Evolutionary conservation across 75 land plant genomes (phyloP).

Genomic region (Pinus taeda): DNA sequence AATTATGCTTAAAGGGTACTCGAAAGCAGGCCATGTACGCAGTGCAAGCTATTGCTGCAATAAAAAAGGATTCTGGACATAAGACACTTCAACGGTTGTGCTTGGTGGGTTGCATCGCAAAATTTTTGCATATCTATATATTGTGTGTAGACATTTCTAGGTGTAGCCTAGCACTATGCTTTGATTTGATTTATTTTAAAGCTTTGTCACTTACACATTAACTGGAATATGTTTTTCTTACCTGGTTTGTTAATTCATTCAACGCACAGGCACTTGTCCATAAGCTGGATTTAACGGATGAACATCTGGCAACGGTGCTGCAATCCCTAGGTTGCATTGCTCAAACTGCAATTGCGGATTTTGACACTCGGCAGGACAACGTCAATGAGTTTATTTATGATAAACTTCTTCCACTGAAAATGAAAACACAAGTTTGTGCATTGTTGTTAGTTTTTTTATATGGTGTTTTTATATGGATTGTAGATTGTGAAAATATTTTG

Average conservation of each 20-base stretch:
- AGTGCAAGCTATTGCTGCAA: conserved; percentile 79
- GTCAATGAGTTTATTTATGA: conserved; percentile 59
- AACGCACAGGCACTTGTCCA: conserved; percentile 71
- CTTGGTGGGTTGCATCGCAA: conserved; percentile 43
- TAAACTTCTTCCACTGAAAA: conserved; percentile 39
- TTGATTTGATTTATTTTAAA: neutral
- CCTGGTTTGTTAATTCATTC: neutral
- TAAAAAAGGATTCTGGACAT: conserved; percentile 82
- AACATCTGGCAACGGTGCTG: conserved; percentile 75
- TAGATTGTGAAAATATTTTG: no score
- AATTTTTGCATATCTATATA: neutral
- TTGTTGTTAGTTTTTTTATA: neutral
- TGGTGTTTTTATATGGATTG: no score
- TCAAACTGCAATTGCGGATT: conserved; percentile 79
- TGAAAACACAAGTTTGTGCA: neutral
- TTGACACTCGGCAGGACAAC: conserved; percentile 89
- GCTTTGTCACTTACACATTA: neutral
- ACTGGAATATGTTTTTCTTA: neutral
- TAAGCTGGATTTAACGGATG: conserved; percentile 47
- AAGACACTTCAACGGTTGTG: conserved; percentile 82
- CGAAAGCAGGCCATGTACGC: conserved; percentile 92
- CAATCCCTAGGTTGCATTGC: conserved; percentile 94
- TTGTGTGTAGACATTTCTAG: neutral
- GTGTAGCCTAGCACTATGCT: neutral
- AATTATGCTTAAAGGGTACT: conserved; percentile 82